Percentiles rank a stretch among this genome's conserved stretches.
Evolutionary conservation across 805 yeast genomes (phyloP).

Genomic region (Martiniozyma abietophila): DNA sequence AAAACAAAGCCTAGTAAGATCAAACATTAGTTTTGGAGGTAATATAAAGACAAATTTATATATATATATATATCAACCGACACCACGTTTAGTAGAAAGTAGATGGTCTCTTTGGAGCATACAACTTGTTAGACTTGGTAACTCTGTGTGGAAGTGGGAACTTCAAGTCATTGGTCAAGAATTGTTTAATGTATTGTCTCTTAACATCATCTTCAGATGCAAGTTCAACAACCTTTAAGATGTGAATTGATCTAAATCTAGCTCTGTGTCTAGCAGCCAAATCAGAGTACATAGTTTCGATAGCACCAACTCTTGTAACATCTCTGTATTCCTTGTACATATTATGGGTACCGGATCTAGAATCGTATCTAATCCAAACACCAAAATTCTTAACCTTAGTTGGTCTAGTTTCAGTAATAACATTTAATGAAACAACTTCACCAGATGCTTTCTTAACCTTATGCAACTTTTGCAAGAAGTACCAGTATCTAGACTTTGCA

Average conservation of each 20-base stretch:
- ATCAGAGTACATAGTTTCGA: conserved; percentile 97
- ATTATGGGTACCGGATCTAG: conserved; percentile 99
- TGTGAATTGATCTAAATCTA: conserved; percentile 99
- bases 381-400: conserved; percentile 99
- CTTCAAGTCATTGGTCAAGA: conserved; percentile 87
- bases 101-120: conserved; percentile 88
- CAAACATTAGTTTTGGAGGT: no score
- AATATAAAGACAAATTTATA: conserved; percentile 10
- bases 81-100: conserved; percentile 73
- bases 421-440: conserved; percentile 92
- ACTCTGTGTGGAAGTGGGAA: conserved; percentile 99
- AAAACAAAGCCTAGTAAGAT: no score
- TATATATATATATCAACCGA: no score
- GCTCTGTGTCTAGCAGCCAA: conserved; percentile 99
- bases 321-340: conserved; percentile 99
- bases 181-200: conserved; percentile 99
- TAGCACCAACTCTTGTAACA: conserved; percentile 98
- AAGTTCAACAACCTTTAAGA: conserved; percentile 98
- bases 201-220: conserved; percentile 96
- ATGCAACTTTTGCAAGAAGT: conserved; percentile 98
- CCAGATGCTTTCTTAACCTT: conserved; percentile 99
- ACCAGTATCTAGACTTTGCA: conserved; percentile 99
- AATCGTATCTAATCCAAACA: conserved; percentile 99
- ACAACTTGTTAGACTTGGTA: conserved; percentile 80
- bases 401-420: conserved; percentile 90